These are phyloP conservation scores for Hemerocallis citrina DNA, from an alignment of 106 monocot species.

Conservation along the genomic window DNA sequence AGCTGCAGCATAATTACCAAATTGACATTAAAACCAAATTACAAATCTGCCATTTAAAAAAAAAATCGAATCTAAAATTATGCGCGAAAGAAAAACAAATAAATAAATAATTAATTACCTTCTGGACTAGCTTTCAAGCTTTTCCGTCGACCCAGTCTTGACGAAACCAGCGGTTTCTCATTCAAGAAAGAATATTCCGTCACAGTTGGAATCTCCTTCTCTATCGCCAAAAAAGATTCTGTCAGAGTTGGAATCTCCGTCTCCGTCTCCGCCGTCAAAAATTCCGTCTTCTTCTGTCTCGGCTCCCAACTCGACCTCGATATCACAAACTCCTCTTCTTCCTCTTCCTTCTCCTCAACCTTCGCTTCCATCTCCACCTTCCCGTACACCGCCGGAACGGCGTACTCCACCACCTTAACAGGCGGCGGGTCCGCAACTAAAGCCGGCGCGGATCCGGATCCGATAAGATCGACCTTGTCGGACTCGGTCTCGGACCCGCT, in stretches of 20 bases:
- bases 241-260: slow-evolving; percentile 1
- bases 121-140: slow-evolving; percentile 38
- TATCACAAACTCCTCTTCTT: slow-evolving; percentile 46
- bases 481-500: slow-evolving; percentile 5
- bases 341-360: slow-evolving; percentile 7
- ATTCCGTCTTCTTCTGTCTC: slow-evolving; percentile 6
- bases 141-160: slow-evolving; percentile 43
- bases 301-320: slow-evolving; percentile 49
- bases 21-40: background rate
- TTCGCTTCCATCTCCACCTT: background rate
- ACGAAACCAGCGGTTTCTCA: slow-evolving; percentile 47
- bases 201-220: background rate
- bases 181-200: background rate
- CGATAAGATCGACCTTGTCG: too few relatives aligned
- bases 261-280: background rate
- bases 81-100: background rate
- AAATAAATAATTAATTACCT: slow-evolving; percentile 18
- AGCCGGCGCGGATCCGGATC: background rate
- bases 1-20: background rate
- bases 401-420: background rate
- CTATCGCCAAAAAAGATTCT: background rate
- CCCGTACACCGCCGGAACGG: background rate
- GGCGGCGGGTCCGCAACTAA: background rate
- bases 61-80: background rate
- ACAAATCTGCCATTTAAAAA: background rate